Evolutionary conservation across 192 early-diverging fungal species (phyloP).

Genomic region (Coemansia asiatica): DNA sequence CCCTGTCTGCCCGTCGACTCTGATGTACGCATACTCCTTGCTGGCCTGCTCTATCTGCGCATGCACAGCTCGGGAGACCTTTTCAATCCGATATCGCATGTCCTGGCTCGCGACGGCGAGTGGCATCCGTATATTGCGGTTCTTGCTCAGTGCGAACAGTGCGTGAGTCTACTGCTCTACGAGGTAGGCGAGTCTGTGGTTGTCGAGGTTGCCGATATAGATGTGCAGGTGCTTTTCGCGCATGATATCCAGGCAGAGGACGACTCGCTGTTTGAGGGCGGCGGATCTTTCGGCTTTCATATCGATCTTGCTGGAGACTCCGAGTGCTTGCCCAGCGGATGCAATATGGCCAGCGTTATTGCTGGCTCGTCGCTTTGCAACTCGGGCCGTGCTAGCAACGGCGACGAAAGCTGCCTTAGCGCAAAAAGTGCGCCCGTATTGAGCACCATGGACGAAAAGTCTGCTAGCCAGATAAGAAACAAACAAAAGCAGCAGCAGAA

Average conservation of each 20-base stretch:
- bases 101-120: conserved; percentile 17
- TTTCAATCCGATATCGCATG: conserved; percentile 29
- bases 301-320: conserved; percentile 3
- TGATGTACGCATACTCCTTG: conserved; percentile 21
- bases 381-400: neutral
- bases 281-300: conserved; percentile 38
- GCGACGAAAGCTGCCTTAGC: neutral
- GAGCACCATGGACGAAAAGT: conserved; percentile 5
- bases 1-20: conserved; percentile 12
- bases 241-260: conserved; percentile 40
- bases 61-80: conserved; percentile 18
- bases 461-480: too few relatives aligned
- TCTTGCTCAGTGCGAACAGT: conserved; percentile 28
- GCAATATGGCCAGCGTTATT: neutral
- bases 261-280: conserved; percentile 42
- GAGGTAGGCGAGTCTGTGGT: conserved; percentile 31
- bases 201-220: conserved; percentile 37
- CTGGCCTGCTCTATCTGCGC: conserved; percentile 39
- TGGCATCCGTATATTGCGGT: conserved; percentile 45
- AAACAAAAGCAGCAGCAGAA: neutral
- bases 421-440: neutral
- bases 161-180: conserved; percentile 37
- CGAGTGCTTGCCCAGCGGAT: conserved; percentile 4
- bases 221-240: conserved; percentile 14
- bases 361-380: neutral